These are phyloP conservation scores for Amanita rimosa DNA, from an alignment of 768 basidiomycete genomes.

Conservation along the genomic window DNA sequence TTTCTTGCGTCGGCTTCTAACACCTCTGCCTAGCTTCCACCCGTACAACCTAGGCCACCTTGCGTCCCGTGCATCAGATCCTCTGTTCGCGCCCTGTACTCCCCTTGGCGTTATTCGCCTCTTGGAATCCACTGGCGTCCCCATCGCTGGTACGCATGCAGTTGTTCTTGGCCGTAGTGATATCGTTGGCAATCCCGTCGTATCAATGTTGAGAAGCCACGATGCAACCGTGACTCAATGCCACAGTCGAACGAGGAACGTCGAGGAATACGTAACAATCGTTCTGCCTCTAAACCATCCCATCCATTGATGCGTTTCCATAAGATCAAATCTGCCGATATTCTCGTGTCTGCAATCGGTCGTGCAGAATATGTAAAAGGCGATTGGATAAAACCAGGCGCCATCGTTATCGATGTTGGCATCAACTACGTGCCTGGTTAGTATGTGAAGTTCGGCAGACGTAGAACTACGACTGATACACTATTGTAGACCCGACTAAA, in stretches of 20 bases:
- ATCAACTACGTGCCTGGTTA: constrained; percentile 90
- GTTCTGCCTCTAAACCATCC: background rate
- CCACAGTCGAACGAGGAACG: constrained; percentile 80
- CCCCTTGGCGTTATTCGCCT: constrained; percentile 88
- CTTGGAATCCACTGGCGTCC: constrained; percentile 75
- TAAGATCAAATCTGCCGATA: constrained; percentile 82
- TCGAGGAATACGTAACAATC: constrained; percentile 60
- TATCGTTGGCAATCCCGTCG: constrained; percentile 94
- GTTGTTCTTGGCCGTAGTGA: constrained; percentile 96
- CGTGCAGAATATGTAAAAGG: constrained; percentile 85
- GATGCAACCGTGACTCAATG: constrained; percentile 98
- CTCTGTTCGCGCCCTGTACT: constrained; percentile 91
- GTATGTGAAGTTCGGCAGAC: background rate
- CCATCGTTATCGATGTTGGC: constrained; percentile 94
- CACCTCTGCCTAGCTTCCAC: constrained; percentile 58
- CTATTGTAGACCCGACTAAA: constrained; percentile 61
- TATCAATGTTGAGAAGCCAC: constrained; percentile 76
- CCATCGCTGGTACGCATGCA: constrained; percentile 67
- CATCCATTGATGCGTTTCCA: background rate
- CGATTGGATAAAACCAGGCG: constrained; percentile 91
- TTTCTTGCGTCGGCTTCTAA: background rate
- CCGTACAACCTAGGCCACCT: constrained; percentile 97
- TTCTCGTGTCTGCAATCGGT: constrained; percentile 95
- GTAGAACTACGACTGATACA: background rate
- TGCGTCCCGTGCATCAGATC: constrained; percentile 79